Evolutionary conservation across 345 rosid species (phyloP).

Genomic region (Lepidium africanum): DNA sequence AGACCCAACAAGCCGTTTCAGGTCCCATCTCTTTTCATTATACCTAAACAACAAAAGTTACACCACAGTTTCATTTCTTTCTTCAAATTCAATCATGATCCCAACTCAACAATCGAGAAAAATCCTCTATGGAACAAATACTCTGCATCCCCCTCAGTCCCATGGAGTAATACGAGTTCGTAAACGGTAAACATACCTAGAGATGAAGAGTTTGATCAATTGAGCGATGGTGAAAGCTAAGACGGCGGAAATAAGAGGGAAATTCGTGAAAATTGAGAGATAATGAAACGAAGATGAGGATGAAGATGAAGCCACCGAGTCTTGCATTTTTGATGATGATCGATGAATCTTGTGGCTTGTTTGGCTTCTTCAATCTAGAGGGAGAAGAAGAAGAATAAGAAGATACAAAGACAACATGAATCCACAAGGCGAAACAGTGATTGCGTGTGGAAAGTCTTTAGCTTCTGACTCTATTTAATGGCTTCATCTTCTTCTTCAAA

Average conservation of each 20-base stretch:
- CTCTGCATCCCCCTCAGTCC: no score
- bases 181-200: constrained; percentile 37
- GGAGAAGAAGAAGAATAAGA: constrained; percentile 1
- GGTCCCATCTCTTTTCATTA: constrained; percentile 60
- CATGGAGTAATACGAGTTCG: not conserved
- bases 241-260: constrained; percentile 57
- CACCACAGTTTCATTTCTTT: constrained; percentile 33
- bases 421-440: not conserved
- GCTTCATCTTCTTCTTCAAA: not conserved
- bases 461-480: not conserved
- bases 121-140: not conserved
- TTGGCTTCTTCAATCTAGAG: not conserved
- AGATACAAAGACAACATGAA: not conserved
- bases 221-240: constrained; percentile 61
- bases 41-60: constrained; percentile 45
- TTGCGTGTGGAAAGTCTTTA: not conserved
- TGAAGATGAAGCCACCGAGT: constrained; percentile 17
- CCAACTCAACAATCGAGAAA: not conserved
- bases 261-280: constrained; percentile 40
- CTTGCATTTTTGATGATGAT: constrained; percentile 25
- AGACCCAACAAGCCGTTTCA: constrained; percentile 69
- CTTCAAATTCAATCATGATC: constrained; percentile 16
- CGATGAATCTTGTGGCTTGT: not conserved
- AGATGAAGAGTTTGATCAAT: constrained; percentile 52
- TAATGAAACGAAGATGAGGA: constrained; percentile 25